Percentiles rank a stretch among this genome's conserved stretches.
Conservation (phyloP, 306 rosid genomes). For the Quercus aquifolioides region DNA sequence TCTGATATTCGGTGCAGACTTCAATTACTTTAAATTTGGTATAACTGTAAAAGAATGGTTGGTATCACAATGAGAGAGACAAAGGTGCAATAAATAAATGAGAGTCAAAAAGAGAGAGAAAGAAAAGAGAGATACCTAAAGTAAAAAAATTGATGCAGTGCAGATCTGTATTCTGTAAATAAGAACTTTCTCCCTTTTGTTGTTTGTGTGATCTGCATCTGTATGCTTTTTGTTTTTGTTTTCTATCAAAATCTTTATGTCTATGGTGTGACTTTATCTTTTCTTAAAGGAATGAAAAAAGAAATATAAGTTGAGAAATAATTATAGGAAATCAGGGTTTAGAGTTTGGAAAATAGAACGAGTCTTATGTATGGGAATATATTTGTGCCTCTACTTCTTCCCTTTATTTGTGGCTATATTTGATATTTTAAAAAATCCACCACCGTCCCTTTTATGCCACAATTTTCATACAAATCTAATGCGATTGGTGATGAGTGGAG, state of each 20-base stretch:
- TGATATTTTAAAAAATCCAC: no score
- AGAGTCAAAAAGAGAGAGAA: neutral
- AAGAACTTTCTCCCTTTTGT: neutral
- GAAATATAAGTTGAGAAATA: no score
- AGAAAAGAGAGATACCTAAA: neutral
- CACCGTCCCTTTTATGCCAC: no score
- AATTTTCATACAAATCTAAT: no score
- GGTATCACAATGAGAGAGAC: neutral
- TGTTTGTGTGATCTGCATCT: neutral
- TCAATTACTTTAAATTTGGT: neutral
- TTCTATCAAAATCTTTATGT: neutral
- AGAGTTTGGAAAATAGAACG: constrained; percentile 16
- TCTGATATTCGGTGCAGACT: neutral
- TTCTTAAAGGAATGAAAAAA: constrained; percentile 5
- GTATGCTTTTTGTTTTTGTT: neutral
- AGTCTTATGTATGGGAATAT: constrained; percentile 35
- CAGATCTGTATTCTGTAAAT: neutral
- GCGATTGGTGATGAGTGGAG: fast-evolving
- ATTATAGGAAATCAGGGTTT: neutral
- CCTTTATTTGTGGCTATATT: neutral
- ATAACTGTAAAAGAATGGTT: neutral
- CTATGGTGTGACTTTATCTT: neutral
- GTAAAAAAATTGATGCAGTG: neutral
- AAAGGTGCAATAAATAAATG: neutral
- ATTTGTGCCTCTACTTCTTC: constrained; percentile 8